Conservation (phyloP, 1,139 yeast species). For the Scheffersomyces insectosa region DNA sequence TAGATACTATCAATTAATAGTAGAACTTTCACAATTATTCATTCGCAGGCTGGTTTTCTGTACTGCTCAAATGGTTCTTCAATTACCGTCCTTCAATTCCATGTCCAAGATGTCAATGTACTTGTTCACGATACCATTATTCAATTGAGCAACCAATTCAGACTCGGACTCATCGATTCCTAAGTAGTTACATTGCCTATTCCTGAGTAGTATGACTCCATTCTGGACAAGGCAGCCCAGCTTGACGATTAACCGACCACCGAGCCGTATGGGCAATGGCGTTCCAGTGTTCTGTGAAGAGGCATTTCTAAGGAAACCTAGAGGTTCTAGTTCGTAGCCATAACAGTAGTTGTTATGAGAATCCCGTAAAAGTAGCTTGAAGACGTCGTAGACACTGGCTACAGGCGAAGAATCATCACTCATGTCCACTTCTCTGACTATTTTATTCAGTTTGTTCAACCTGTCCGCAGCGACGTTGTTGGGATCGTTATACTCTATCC, state of each 20-base stretch:
- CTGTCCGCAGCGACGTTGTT: constrained; percentile 42
- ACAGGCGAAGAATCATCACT: constrained; percentile 18
- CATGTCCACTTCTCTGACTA: constrained; percentile 36
- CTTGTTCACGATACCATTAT: constrained; percentile 35
- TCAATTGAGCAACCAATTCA: constrained; percentile 27
- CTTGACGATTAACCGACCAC: constrained; percentile 36
- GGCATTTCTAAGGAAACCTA: constrained; percentile 31
- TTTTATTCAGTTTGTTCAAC: constrained; percentile 20
- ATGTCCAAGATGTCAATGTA: constrained; percentile 32
- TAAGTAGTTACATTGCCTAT: constrained; percentile 32
- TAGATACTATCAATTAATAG: too few species aligned
- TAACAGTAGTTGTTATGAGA: constrained; percentile 31
- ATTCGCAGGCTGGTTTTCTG: constrained; percentile 15
- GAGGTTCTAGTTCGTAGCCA: constrained; percentile 41
- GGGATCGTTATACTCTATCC: constrained; percentile 43
- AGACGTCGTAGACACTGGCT: constrained; percentile 10
- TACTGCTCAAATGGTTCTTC: not conserved
- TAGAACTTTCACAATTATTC: too few species aligned
- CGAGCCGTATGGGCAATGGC: constrained; percentile 40
- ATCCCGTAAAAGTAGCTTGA: constrained; percentile 38
- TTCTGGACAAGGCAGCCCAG: constrained; percentile 33
- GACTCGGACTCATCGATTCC: constrained; percentile 26
- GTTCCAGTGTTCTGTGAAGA: constrained; percentile 14
- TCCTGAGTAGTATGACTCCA: constrained; percentile 36
- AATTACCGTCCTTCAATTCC: constrained; percentile 14